These are phyloP conservation scores for Hypoxylon sp. DNA, from an alignment of 2,329 filamentous ascomycete species.

Conservation along the genomic window DNA sequence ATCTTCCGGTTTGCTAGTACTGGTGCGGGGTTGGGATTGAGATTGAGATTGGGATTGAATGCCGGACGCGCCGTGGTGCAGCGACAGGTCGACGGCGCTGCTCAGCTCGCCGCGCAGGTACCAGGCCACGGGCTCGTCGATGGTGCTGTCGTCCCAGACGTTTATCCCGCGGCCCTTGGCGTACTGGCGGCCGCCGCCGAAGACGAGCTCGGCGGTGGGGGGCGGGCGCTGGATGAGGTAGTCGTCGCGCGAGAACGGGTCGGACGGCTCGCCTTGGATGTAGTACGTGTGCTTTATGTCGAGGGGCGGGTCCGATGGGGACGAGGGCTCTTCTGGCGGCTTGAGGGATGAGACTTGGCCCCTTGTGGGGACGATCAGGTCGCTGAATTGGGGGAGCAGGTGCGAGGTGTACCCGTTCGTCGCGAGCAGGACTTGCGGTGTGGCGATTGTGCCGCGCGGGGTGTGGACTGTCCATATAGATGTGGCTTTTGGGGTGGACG, in stretches of 20 bases:
- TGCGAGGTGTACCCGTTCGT: conserved; percentile 88
- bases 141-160: conserved; percentile 68
- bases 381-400: conserved; percentile 75
- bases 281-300: conserved; percentile 71
- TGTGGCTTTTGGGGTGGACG: neutral
- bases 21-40: too few relatives aligned
- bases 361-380: conserved; percentile 80
- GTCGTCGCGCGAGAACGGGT: conserved; percentile 66
- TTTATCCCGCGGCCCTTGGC: conserved; percentile 67
- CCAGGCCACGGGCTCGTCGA: conserved; percentile 67
- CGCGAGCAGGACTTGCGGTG: conserved; percentile 77
- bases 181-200: conserved; percentile 76
- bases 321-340: conserved; percentile 60
- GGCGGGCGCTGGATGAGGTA: conserved; percentile 79
- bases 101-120: conserved; percentile 66
- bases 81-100: conserved; percentile 57
- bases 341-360: conserved; percentile 78
- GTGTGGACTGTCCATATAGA: conserved; percentile 74
- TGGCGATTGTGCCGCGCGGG: conserved; percentile 72
- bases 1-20: too few relatives aligned
- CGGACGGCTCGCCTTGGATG: conserved; percentile 62
- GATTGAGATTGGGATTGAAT: too few relatives aligned
- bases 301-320: conserved; percentile 45
- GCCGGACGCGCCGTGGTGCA: too few relatives aligned
- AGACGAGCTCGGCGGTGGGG: conserved; percentile 70